phyloP scores from a whole-genome alignment of 2,329 filamentous ascomycete species.

The Aurifilum marmelostoma region DNA sequence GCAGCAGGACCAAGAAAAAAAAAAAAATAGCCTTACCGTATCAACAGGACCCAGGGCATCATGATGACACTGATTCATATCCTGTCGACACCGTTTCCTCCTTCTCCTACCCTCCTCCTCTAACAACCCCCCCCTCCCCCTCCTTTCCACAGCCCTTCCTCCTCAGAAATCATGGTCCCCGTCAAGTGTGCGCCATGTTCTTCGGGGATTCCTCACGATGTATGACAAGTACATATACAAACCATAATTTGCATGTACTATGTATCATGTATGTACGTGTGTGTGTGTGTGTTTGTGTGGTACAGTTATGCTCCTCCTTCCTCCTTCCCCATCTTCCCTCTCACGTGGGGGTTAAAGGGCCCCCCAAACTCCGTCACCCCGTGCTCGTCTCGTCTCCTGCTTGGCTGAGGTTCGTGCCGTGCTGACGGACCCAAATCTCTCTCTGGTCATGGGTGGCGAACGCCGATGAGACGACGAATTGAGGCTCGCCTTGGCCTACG shows the following conservation, averaged over 20 bases:
- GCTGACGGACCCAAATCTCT: constrained; percentile 1
- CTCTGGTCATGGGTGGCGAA: constrained; percentile 10
- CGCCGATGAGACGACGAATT: background rate
- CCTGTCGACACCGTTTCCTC: background rate
- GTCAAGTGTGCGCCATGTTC: background rate
- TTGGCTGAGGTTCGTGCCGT: constrained; percentile 15
- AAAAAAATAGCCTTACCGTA: constrained; percentile 14
- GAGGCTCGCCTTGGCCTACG: background rate
- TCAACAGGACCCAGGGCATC: background rate
- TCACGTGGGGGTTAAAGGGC: constrained; percentile 1
- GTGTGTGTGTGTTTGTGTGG: no score
- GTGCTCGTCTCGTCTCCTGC: background rate
- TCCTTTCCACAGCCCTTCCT: no score
- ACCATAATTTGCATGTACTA: background rate
- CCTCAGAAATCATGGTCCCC: constrained; percentile 8
- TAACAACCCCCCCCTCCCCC: no score
- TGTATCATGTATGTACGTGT: background rate
- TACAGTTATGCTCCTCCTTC: background rate
- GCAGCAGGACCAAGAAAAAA: background rate
- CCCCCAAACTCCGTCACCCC: background rate
- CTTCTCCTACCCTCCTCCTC: no score
- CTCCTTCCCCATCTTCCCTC: background rate
- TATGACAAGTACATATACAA: background rate
- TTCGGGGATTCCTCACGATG: background rate
- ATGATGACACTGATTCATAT: constrained; percentile 1